A percentile compares a stretch with the other conserved stretches of the same genome.
Conservation (phyloP, 495 filamentous ascomycete genomes). For the Aspergillus campestris region DNA sequence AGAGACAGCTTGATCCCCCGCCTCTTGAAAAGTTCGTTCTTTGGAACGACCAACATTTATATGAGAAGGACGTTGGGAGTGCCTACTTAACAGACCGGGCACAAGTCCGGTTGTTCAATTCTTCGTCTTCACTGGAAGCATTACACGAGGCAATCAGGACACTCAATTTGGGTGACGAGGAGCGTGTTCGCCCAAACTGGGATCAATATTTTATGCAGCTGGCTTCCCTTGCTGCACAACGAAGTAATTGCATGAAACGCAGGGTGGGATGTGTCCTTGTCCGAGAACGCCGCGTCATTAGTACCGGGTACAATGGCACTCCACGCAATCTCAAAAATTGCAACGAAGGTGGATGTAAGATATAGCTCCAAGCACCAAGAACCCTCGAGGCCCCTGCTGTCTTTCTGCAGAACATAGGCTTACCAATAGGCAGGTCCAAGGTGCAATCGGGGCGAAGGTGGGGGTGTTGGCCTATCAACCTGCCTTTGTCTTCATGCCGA, state of each 20-base stretch:
- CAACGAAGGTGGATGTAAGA: conserved; percentile 81
- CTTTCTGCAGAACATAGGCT: not conserved
- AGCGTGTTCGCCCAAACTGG: conserved; percentile 86
- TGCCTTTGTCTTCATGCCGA: conserved; percentile 95
- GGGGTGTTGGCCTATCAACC: conserved; percentile 67
- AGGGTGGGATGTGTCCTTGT: conserved; percentile 95
- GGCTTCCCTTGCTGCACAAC: conserved; percentile 80
- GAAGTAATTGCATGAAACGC: conserved; percentile 97
- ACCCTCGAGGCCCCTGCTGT: not conserved
- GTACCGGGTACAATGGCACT: conserved; percentile 97
- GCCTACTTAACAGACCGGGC: conserved; percentile 69
- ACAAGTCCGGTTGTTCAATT: conserved; percentile 77
- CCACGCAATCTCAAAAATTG: conserved; percentile 81
- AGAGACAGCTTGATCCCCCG: conserved; percentile 35
- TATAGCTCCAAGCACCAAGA: conserved; percentile 37
- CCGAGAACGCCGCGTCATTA: conserved; percentile 76
- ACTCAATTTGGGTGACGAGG: conserved; percentile 66
- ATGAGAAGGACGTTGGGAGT: conserved; percentile 54
- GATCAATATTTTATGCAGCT: conserved; percentile 97
- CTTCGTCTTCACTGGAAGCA: conserved; percentile 57
- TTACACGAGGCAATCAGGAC: conserved; percentile 58
- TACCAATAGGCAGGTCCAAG: conserved; percentile 44
- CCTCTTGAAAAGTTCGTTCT: conserved; percentile 69
- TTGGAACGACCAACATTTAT: conserved; percentile 70
- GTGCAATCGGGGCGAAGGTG: conserved; percentile 66